Evolutionary conservation across 495 filamentous ascomycete genomes (phyloP).

Genomic region (Sphaerosporella brunnea): DNA sequence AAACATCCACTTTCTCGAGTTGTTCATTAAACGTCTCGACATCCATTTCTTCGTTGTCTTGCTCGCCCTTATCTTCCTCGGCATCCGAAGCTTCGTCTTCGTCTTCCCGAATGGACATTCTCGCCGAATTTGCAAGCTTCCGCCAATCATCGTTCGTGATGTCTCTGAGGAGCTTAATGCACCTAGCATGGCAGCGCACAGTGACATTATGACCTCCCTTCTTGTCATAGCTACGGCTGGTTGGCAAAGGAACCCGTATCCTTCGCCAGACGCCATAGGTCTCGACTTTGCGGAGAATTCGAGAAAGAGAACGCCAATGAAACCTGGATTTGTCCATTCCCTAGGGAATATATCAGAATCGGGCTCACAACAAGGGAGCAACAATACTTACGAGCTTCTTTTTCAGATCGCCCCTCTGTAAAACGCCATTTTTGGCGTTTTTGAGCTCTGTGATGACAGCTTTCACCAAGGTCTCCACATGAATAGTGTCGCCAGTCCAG

Average conservation of each 20-base stretch:
- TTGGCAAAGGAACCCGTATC: conserved; percentile 42
- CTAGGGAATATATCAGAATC: conserved; percentile 10
- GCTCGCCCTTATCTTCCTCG: conserved; percentile 14
- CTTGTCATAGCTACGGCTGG: conserved; percentile 28
- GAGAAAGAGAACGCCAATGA: conserved; percentile 50
- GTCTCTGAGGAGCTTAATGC: conserved; percentile 59
- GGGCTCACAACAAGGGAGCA: not conserved
- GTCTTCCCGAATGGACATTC: conserved; percentile 17
- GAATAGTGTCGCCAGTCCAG: conserved; percentile 38
- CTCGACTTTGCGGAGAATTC: conserved; percentile 49
- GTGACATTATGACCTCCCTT: conserved; percentile 16
- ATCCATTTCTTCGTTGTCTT: conserved; percentile 29
- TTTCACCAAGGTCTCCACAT: conserved; percentile 30
- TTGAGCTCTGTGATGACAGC: conserved; percentile 34
- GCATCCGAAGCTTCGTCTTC: conserved; percentile 29
- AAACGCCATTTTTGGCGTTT: conserved; percentile 28
- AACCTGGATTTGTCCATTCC: conserved; percentile 36
- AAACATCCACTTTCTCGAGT: conserved; percentile 14
- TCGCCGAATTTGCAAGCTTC: conserved; percentile 29
- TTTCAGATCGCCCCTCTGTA: conserved; percentile 45
- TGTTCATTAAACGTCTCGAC: conserved; percentile 20
- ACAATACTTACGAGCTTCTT: conserved; percentile 33
- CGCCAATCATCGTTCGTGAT: conserved; percentile 47
- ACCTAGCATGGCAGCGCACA: conserved; percentile 28
- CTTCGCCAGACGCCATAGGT: conserved; percentile 50